Percentiles rank a stretch among this genome's conserved stretches.
These are phyloP conservation scores for Teunomyces stri DNA, from an alignment of 805 yeast species.

Conservation along the genomic window DNA sequence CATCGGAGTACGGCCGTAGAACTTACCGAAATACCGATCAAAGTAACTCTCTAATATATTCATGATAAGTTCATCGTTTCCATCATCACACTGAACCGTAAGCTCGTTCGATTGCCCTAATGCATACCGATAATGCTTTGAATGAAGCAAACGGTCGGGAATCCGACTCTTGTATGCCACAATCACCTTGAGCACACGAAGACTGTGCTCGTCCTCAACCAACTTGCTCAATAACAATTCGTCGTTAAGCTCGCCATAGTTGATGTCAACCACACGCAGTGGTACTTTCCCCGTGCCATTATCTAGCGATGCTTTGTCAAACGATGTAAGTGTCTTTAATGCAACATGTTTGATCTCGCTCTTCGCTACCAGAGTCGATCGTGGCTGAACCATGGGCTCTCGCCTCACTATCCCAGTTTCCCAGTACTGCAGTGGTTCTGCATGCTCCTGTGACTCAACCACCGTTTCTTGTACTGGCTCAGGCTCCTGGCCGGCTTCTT, in stretches of 20 bases:
- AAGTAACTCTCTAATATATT: constrained; percentile 9
- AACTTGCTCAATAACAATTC: constrained; percentile 6
- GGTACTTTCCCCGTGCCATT: constrained; percentile 1
- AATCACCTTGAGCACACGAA: constrained; percentile 10
- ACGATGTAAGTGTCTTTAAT: background rate
- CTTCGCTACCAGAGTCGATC: background rate
- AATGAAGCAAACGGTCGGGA: constrained; percentile 8
- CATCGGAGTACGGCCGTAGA: constrained; percentile 7
- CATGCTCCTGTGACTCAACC: background rate
- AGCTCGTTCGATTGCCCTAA: constrained; percentile 4
- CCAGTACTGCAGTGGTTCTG: constrained; percentile 4
- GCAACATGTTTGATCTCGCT: constrained; percentile 2
- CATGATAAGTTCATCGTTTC: constrained; percentile 7
- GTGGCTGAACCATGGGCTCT: background rate
- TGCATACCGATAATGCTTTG: constrained; percentile 7
- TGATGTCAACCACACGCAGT: constrained; percentile 5
- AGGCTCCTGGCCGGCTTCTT: background rate
- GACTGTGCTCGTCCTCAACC: constrained; percentile 7
- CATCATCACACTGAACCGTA: background rate
- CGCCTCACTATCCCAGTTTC: background rate
- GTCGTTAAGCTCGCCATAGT: constrained; percentile 8
- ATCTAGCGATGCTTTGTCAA: background rate
- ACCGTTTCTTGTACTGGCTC: no score
- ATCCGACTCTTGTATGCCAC: constrained; percentile 11
- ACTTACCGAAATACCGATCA: constrained; percentile 14